A percentile compares a stretch with the other conserved stretches of the same genome.
Evolutionary conservation across 768 basidiomycete genomes (phyloP).

Genomic region (Boletus speciosus): DNA sequence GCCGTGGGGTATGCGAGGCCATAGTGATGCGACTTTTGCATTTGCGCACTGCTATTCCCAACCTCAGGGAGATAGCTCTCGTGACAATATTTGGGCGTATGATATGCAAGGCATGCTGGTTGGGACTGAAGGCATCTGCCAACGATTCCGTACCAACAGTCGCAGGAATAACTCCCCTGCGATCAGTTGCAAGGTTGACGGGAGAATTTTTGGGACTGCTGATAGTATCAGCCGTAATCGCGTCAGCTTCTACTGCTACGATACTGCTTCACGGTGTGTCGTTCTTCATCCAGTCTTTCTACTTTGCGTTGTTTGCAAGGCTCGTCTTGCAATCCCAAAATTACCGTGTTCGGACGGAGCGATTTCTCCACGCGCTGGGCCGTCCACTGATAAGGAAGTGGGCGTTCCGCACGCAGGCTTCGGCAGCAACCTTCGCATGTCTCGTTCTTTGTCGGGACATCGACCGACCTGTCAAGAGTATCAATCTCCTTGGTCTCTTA

Average conservation of each 20-base stretch:
- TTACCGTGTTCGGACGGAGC: slow-evolving; percentile 14
- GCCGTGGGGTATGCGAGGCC: slow-evolving; percentile 14
- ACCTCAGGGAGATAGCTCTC: slow-evolving; percentile 2
- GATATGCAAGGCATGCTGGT: slow-evolving; percentile 6
- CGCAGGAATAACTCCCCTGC: slow-evolving; percentile 1
- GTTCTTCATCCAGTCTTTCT: slow-evolving; percentile 11
- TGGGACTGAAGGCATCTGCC: slow-evolving; percentile 9
- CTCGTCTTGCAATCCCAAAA: slow-evolving; percentile 15
- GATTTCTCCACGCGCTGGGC: slow-evolving; percentile 4
- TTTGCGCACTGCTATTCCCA: slow-evolving; percentile 1
- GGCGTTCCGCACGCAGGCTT: slow-evolving; percentile 12
- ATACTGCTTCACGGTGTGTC: slow-evolving; percentile 9
- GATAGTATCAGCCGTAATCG: neutral
- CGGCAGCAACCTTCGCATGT: slow-evolving; percentile 17
- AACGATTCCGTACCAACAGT: neutral
- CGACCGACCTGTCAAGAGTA: slow-evolving; percentile 10
- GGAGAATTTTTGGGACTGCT: slow-evolving; percentile 15
- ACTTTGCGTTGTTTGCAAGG: slow-evolving; percentile 17
- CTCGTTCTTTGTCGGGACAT: slow-evolving; percentile 14
- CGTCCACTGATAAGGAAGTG: slow-evolving; percentile 13
- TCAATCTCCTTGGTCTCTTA: slow-evolving; percentile 10
- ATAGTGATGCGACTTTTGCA: slow-evolving; percentile 13
- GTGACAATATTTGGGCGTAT: slow-evolving; percentile 9
- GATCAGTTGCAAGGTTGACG: slow-evolving; percentile 4
- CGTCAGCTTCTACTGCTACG: neutral